Conservation (phyloP, 2,329 filamentous ascomycete genomes). For the Arthrobotrys entomopaga region DNA sequence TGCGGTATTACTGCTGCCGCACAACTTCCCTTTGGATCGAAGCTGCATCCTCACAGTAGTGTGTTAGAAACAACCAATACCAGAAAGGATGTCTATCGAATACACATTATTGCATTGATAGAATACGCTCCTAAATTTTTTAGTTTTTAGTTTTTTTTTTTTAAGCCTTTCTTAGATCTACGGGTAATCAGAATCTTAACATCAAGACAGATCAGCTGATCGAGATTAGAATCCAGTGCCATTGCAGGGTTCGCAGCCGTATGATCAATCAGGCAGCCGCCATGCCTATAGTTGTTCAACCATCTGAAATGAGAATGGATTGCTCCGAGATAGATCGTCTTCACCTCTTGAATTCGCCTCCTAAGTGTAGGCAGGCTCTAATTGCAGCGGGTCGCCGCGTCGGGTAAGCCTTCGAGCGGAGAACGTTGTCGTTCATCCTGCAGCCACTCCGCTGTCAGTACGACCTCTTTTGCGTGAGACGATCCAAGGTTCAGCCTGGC, state of each 20-base stretch:
- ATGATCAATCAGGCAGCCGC: constrained; percentile 43
- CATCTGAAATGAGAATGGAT: constrained; percentile 51
- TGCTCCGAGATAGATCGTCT: constrained; percentile 50
- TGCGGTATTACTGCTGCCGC: constrained; percentile 12
- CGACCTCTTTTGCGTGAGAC: constrained; percentile 44
- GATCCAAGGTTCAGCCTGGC: constrained; percentile 37
- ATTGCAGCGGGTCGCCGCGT: constrained; percentile 45
- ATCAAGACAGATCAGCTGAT: constrained; percentile 37
- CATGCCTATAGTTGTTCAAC: constrained; percentile 38
- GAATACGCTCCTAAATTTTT: too few species aligned
- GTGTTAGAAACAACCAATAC: too few species aligned
- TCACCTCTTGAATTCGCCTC: constrained; percentile 48
- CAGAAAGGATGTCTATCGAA: too few species aligned
- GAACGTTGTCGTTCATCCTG: constrained; percentile 51
- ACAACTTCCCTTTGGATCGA: not conserved
- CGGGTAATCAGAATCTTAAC: too few species aligned
- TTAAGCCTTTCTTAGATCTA: too few species aligned
- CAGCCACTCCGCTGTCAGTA: constrained; percentile 56
- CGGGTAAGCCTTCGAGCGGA: constrained; percentile 54
- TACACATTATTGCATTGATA: too few species aligned
- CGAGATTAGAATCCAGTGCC: constrained; percentile 7
- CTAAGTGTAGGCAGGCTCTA: constrained; percentile 15
- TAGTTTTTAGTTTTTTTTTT: constrained; percentile 5
- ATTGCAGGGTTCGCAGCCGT: constrained; percentile 31
- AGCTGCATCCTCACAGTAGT: too few species aligned